These are phyloP conservation scores for fission yeast (Schizosaccharomyces pombe) DNA, from an alignment of 805 yeast genomes.

Conservation along the genomic window DNA sequence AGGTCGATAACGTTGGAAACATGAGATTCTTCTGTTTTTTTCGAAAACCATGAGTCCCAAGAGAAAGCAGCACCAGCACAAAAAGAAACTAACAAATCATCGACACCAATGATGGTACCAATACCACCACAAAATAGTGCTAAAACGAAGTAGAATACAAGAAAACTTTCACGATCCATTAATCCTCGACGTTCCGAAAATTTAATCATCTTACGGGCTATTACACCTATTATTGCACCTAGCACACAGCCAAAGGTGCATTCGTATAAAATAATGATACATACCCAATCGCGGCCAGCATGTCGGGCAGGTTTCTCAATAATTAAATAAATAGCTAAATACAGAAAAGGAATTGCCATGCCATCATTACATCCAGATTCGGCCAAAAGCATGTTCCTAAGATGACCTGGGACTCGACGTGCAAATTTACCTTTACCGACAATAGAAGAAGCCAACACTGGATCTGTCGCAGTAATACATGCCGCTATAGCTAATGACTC, in stretches of 20 bases:
- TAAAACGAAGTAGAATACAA: conserved; percentile 60
- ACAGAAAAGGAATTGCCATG: conserved; percentile 80
- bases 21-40: conserved; percentile 60
- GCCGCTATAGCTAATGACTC: conserved; percentile 58
- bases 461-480: conserved; percentile 87
- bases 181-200: conserved; percentile 45
- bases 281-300: conserved; percentile 60
- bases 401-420: conserved; percentile 75
- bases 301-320: conserved; percentile 38
- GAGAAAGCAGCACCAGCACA: conserved; percentile 85
- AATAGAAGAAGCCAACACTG: conserved; percentile 83
- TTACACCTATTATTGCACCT: conserved; percentile 50
- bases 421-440: conserved; percentile 89
- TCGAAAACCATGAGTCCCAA: conserved; percentile 81
- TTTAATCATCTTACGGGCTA: conserved; percentile 44
- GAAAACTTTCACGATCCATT: conserved; percentile 71
- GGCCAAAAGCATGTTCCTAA: conserved; percentile 59
- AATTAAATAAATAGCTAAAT: conserved; percentile 42
- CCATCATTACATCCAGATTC: conserved; percentile 88
- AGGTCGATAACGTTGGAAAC: conserved; percentile 79
- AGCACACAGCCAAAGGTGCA: conserved; percentile 57
- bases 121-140: conserved; percentile 73
- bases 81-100: conserved; percentile 69
- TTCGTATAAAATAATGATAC: conserved; percentile 54
- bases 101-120: conserved; percentile 71